Evolutionary conservation across 2,329 filamentous ascomycete species (phyloP), one percentile per base, ranked within the genome.

Genomic region (Purpureocillium takamizusanense): DNA sequence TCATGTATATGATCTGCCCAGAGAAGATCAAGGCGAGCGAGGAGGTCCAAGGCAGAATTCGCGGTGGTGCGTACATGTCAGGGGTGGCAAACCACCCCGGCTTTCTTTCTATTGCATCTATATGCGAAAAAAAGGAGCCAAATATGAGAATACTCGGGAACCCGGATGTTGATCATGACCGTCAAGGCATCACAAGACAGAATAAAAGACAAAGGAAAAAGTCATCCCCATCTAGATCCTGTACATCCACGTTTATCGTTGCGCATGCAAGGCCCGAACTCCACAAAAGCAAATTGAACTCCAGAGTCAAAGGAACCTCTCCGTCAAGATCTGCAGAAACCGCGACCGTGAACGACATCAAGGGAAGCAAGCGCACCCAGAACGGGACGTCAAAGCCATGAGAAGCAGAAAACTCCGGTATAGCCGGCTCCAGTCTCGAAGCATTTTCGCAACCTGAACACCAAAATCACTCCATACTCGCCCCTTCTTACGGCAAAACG

Each of bases 391-490:
- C 12, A 13, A 13, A 33, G 18, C 16, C 23, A 17, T 23, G 33
- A 29, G 4, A 21, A 9, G 12, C 9, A 34, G 15, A 30, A 17
- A 38, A 38, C 37, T 38, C 37, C 37, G 4, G 16, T 35, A 25
- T 27, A 33, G 33, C 13, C 18, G 17, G 12, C 31, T 25, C 13
- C 25, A 21, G 14, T 30, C 25, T 23, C 25, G 10, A 33, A 33
- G n/a, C 21, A 12, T 38, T 34, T 38, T 38, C 37, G 30, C n/a
- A 27, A 14, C 37, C 37, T 28, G 4, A 31, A 38, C 37, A 38
- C 37, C 37, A 25, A n/a, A 25, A 29, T 25, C 37, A 34, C 16
- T 31, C 15, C 34, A n/a, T 36, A 7, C 34, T 27, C 35, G 28
- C 11, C 14, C 28, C 28, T 13, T 14, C 18, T 23, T 31, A 13